Conservation (phyloP, 1,284 basidiomycete species). For the Austroboletus novae-zelandiae region DNA sequence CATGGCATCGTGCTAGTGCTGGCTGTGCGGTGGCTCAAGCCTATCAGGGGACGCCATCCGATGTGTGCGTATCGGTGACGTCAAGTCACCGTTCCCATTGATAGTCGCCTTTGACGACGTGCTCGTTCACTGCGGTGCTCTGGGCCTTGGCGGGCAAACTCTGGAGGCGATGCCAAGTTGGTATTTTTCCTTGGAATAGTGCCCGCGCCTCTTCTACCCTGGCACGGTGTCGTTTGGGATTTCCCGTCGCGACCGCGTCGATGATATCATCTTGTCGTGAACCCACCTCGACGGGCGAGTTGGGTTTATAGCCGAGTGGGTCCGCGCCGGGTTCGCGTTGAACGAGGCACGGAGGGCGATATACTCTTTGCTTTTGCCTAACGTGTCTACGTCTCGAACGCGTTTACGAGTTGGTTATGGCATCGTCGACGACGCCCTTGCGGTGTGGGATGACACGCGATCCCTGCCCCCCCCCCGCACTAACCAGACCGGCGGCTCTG, state of each 20-base stretch:
- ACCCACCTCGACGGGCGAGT: no score
- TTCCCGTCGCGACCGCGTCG: no score
- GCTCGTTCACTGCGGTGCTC: neutral
- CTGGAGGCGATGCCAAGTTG: slow-evolving; percentile 5
- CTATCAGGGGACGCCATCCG: slow-evolving; percentile 13
- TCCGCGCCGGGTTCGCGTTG: no score
- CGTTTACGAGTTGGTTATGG: neutral
- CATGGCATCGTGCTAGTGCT: neutral
- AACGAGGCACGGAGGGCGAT: no score
- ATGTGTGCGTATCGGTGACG: slow-evolving; percentile 13
- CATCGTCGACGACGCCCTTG: neutral
- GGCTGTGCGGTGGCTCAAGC: slow-evolving; percentile 5
- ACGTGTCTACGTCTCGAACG: no score
- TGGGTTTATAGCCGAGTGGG: no score
- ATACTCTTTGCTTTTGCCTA: no score
- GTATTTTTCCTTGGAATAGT: slow-evolving; percentile 4
- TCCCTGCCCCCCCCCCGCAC: slow-evolving; percentile 1
- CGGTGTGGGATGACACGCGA: neutral
- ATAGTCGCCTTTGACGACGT: neutral
- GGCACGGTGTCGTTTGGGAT: no score
- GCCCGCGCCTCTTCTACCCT: slow-evolving; percentile 11
- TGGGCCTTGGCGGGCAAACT: slow-evolving; percentile 1
- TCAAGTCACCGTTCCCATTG: slow-evolving; percentile 15
- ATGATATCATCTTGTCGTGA: no score
- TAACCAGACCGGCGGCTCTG: slow-evolving; percentile 6